Base-by-base conservation (phyloP, 2,329 filamentous ascomycete species). In the Hysterium pulicare region DNA sequence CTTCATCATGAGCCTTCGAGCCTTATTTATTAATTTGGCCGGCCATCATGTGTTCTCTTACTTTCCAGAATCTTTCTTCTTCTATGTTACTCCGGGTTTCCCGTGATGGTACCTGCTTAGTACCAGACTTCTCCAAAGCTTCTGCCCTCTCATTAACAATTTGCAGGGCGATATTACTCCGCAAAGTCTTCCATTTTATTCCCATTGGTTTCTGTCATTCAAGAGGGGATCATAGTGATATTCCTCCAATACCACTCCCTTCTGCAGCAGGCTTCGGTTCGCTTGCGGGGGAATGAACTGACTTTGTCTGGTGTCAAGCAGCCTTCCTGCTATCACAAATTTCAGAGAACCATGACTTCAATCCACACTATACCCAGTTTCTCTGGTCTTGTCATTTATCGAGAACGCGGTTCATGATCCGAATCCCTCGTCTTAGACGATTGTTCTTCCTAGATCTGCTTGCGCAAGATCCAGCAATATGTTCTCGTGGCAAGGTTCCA, bases 1-100 rank as follows among this genome's bases (percentile, higher is more conserved):
- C 24, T 13, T 48, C 42, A 53, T 54, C 51, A 35, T 60, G 51
- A 50, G 45, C 47, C 47, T 55, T 53, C 46, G 47, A 53, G 50
- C 47, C 41, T 54, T 46, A 23, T 23, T n/a, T 47, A 22, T 47
- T 46, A 54, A 59, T 61, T 54, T 50, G 17, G 26, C 32, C 28
- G 38, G 38, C 38, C 38, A 51, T 57, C 55, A 55, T 51, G 47
- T 53, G 51, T 48, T 49, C 49, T 28, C 41, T 34, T 32, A 11
- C 41, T 43, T 58, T 58, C 55, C 43, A 59, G 51, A 60, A 59
- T 28, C 31, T 30, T 44, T 42, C 39, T 40, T 38, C 33, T n/a
- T 38, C 42, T 40, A 38, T 38, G 16, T 28, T 22, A 47, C 44
- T 39, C 50, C 45, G 39, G 54, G 52, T 51, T 41, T 37, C 28